Evolutionary conservation across 257 asterid species (phyloP), one percentile per base, ranked within the genome.

Genomic region (Lycium ferocissimum): DNA sequence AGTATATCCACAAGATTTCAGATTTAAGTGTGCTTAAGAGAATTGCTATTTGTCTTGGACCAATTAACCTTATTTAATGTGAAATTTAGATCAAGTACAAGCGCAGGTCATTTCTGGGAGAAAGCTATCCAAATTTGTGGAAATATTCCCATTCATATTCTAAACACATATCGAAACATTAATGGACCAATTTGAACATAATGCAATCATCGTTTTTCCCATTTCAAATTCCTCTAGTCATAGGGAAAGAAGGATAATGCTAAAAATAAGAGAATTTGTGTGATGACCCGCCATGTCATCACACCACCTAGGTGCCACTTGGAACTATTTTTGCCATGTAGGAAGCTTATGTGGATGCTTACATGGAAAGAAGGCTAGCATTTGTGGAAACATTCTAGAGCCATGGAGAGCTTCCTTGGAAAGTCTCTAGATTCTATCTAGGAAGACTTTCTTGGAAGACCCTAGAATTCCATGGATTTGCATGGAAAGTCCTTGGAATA

Each of bases 31-130:
- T 40, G 11, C 6, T 40, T 73, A 73, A 0, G 17, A 73, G 10
- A 73, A 14, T 73, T 73, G 80, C 37, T 72, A 18, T 72, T 18
- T 72, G 37, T 9, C 80, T 72, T 72, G 80, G 20, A 73, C 80
- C 80, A 73, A 45, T 73, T 73, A 45, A 26, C 58, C 38, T 47
- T 73, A 47, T 47, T 73, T 73, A 47, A 7, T 20, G 80, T 47
- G 58, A 47, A n/a, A 73, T 47, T 11, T 47, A 47, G 59, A 47
- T 47, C 59, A 47, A 73, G 80, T 20, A 73, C 40, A 20, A 47
- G 47, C 33, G 17, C 7, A 47, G n/a, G 59, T 73, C 59, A 20
- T 26, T 47, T 73, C 1, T 47, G 40, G 59, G 40, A 73, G 80
- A 47, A 73, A 73, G 40, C 59, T n/a, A 11, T 20, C 45, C 40